Base-by-base conservation (phyloP, 257 asterid genomes). In the Orobanche coerulescens region DNA sequence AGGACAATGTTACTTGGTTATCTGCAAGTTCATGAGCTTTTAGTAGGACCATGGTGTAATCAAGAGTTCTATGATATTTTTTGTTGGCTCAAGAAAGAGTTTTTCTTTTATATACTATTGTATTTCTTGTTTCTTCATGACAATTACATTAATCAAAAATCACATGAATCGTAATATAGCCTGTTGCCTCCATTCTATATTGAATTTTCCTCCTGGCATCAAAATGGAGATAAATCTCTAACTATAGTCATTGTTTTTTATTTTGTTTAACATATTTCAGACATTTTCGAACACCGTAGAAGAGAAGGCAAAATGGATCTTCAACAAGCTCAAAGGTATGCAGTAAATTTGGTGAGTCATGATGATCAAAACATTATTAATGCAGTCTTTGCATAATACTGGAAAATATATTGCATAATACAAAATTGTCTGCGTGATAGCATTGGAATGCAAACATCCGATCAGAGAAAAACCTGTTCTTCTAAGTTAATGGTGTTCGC, bases 251-350 rank as follows among this genome's bases (percentile, higher is more conserved):
- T 47, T 58, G 34, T 48, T 26, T 42, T 4, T n/a, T 26, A 5
- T 31, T 18, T 66, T 20, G 46, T 36, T 23, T 39, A 20, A 66
- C 53, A 58, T 24, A 8, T 67, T 76, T 3, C 90, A 91, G 97
- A 83, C 82, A 14, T 68, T 87, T 43, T 83, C 97, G 2, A 87
- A 49, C 75, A 83, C 97, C 0, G 95, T 90, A 11, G 97, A 90
- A 70, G 96, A 91, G 81, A 91, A 85, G 80, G 98, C 98, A 8
- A 91, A 88, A 79, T 91, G 96, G 96, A 52, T 91, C 50, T 91
- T 91, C 94, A 85, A 91, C 86, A 91, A 88, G 79, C 92, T 91
- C 73, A 91, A 91, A 88, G 98, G 98, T 91, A 73, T 0, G 48
- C 12, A 0, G 19, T 6, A 54, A 14, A 25, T 20, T 47, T 33